Percentiles rank a stretch among this genome's conserved stretches.
These are phyloP conservation scores for Yamadazyma sp. DNA, from an alignment of 805 yeast species.

Conservation along the genomic window DNA sequence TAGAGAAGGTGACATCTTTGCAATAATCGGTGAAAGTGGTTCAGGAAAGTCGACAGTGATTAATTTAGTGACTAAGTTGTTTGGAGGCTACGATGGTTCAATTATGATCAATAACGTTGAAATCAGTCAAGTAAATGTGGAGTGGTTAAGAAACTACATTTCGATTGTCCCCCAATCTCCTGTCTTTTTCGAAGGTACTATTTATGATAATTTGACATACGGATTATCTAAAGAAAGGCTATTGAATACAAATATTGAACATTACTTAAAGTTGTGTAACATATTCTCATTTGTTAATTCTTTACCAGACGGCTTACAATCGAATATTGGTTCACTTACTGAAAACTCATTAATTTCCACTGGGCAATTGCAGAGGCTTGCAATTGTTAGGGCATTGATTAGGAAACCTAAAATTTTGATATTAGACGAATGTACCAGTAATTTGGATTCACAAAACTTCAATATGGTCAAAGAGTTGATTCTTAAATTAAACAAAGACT, in stretches of 20 bases:
- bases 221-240: constrained; percentile 37
- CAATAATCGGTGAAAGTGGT: constrained; percentile 84
- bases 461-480: constrained; percentile 50
- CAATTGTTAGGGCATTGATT: constrained; percentile 78
- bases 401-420: constrained; percentile 63
- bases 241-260: constrained; percentile 29
- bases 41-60: constrained; percentile 85
- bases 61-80: constrained; percentile 53
- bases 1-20: constrained; percentile 49
- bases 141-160: constrained; percentile 49
- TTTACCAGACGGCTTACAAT: constrained; percentile 57
- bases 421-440: constrained; percentile 88
- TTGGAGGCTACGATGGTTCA: constrained; percentile 34
- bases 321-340: constrained; percentile 46
- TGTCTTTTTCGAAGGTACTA: constrained; percentile 66
- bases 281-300: constrained; percentile 52
- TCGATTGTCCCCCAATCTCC: constrained; percentile 78
- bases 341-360: constrained; percentile 61
- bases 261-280: constrained; percentile 44
- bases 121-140: constrained; percentile 43
- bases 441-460: constrained; percentile 69
- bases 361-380: constrained; percentile 85
- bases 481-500: constrained; percentile 40
- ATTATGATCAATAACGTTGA: constrained; percentile 43
- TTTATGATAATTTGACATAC: constrained; percentile 67